Evolutionary conservation across 352 stramenopile genomes (phyloP), one percentile per base, ranked within the genome.

Genomic region (Phytopythium mirpurense): DNA sequence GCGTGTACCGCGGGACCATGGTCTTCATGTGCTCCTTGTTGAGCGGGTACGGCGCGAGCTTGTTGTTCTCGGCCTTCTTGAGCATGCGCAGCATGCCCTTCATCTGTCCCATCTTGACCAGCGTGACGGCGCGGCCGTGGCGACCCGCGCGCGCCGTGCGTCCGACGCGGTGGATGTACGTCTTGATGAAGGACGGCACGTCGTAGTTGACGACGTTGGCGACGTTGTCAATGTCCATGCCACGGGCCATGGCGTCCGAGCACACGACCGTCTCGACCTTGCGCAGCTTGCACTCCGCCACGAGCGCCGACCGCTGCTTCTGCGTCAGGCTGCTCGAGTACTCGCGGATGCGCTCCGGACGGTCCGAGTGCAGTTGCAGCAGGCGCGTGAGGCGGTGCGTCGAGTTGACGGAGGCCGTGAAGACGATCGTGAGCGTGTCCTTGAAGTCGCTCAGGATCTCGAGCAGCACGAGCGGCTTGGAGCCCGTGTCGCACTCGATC

Each of bases 321-420:
- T 92, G 83, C 5, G 79, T 89, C 26, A 94, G 59, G 53, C 59
- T 80, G 61, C 83, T 92, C 1, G 83, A 94, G 56, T 87, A 94
- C 58, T 94, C 83, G 18, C 80, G 81, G 32, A 93, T 69, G 26
- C 69, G 68, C 53, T 83, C 68, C 0, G 72, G 74, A 10, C 84
- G 60, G 1, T 66, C 62, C 2, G 74, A 67, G 54, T 82, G 83
- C 38, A 98, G 76, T 62, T 98, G 93, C 29, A 99, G 74, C 44
- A 99, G 67, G 26, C 91, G 78, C 16, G 90, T 83, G n/a, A 99
- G 74, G 40, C 96, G 88, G 71, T 98, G 95, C 14, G 96, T 98
- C 16, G 96, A 97, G 68, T 98, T 97, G 14, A 99, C 79, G 57
- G 93, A 98, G 11, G 90, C 91, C 16, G 95, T 98, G 69, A 99